phyloP scores from a whole-genome alignment of 1,284 basidiomycete species.

The Xerocomus cyaneibrunnescens region DNA sequence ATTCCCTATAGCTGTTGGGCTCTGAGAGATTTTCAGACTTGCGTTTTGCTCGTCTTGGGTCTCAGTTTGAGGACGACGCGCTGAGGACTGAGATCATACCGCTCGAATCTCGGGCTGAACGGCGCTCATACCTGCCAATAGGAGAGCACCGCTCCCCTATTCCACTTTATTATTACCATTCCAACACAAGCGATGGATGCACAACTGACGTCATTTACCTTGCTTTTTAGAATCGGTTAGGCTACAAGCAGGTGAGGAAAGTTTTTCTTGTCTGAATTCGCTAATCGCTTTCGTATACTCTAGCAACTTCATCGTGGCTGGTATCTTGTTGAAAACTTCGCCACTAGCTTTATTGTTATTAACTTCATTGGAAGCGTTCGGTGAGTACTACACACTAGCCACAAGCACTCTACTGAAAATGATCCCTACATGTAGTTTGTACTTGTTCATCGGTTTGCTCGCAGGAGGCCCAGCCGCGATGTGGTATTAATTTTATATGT shows the following conservation, averaged over 20 bases:
- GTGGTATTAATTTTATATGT: slow-evolving; percentile 44
- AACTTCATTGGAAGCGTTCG: slow-evolving; percentile 86
- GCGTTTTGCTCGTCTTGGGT: slow-evolving; percentile 16
- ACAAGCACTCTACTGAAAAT: background rate
- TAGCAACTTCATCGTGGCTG: slow-evolving; percentile 83
- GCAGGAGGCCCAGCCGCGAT: slow-evolving; percentile 85
- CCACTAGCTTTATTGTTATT: slow-evolving; percentile 79
- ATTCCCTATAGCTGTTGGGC: slow-evolving; percentile 46
- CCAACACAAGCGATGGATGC: slow-evolving; percentile 39
- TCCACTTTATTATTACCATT: slow-evolving; percentile 51
- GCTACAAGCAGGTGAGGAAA: slow-evolving; percentile 72
- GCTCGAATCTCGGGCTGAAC: slow-evolving; percentile 94
- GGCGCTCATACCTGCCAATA: slow-evolving; percentile 95
- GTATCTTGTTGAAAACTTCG: slow-evolving; percentile 79
- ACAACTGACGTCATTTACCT: slow-evolving; percentile 47
- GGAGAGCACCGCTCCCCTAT: slow-evolving; percentile 85
- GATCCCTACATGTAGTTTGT: slow-evolving; percentile 48
- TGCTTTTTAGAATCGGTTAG: slow-evolving; percentile 61
- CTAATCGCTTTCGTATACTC: slow-evolving; percentile 7
- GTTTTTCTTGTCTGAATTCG: background rate
- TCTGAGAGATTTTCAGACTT: slow-evolving; percentile 17
- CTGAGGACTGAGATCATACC: slow-evolving; percentile 88
- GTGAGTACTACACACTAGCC: slow-evolving; percentile 38
- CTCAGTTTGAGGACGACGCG: slow-evolving; percentile 30
- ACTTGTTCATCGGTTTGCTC: slow-evolving; percentile 76